A percentile compares a stretch with the other conserved stretches of the same genome.
phyloP scores from a whole-genome alignment of 306 rosid genomes.

The Vigna reflexopilosa region DNA sequence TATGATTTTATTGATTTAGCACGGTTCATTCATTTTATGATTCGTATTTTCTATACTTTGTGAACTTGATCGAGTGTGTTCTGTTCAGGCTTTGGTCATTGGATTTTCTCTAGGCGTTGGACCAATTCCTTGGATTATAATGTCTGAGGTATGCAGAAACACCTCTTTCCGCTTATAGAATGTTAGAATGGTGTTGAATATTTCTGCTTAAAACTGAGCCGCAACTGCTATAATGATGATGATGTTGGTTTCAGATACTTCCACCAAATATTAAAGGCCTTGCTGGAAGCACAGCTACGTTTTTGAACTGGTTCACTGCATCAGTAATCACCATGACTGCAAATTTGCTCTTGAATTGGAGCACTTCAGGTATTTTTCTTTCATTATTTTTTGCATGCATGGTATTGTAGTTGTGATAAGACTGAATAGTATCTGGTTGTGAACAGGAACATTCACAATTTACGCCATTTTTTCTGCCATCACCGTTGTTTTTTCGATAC shows the following conservation, averaged over 20 bases:
- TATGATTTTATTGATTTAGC: constrained; percentile 41
- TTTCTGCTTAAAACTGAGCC: too few species aligned
- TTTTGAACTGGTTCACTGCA: constrained; percentile 72
- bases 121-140: constrained; percentile 81
- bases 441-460: constrained; percentile 73
- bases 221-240: not conserved
- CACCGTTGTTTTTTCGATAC: constrained; percentile 51
- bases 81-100: constrained; percentile 59
- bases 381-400: not conserved
- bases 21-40: not conserved
- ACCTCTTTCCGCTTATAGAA: not conserved
- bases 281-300: constrained; percentile 76
- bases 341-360: constrained; percentile 72
- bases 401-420: not conserved
- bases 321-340: constrained; percentile 69
- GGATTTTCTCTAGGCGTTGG: constrained; percentile 73
- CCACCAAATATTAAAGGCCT: constrained; percentile 78
- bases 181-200: too few species aligned
- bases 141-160: constrained; percentile 69
- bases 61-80: constrained; percentile 16
- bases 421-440: not conserved
- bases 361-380: constrained; percentile 56
- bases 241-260: constrained; percentile 61
- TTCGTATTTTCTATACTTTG: not conserved
- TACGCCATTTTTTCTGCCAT: constrained; percentile 58